Evolutionary conservation across 768 basidiomycete species (phyloP).

Genomic region (Rhodotorula babjevae): DNA sequence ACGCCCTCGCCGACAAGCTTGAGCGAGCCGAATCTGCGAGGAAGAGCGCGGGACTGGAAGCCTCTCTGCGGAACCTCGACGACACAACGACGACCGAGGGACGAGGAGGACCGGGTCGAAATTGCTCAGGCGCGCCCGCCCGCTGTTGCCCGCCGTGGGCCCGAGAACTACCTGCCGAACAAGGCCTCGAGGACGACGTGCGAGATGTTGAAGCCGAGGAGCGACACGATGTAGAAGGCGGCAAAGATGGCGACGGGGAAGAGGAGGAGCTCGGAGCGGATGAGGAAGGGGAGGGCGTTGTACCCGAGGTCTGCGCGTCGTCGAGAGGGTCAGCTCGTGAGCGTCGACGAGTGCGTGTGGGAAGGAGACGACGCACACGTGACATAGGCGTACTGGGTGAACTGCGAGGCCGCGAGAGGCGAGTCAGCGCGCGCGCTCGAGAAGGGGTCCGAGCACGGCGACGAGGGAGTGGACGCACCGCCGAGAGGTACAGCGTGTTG

Average conservation of each 20-base stretch:
- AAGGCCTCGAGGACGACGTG: slow-evolving; percentile 73
- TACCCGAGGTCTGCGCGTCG: slow-evolving; percentile 31
- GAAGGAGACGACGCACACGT: slow-evolving; percentile 46
- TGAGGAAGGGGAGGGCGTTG: slow-evolving; percentile 81
- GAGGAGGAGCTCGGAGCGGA: slow-evolving; percentile 83
- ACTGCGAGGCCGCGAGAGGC: slow-evolving; percentile 46
- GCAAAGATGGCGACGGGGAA: slow-evolving; percentile 83
- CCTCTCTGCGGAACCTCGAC: too few species aligned
- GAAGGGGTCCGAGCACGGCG: too few species aligned
- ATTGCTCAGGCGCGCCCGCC: too few species aligned
- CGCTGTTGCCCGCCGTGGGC: too few species aligned
- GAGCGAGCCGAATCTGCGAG: too few species aligned
- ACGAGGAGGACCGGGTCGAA: too few species aligned
- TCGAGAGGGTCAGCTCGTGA: not conserved
- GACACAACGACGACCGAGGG: too few species aligned
- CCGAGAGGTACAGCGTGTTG: slow-evolving; percentile 84
- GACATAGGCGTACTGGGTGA: slow-evolving; percentile 87
- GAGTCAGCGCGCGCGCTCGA: not conserved
- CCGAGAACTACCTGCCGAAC: slow-evolving; percentile 55
- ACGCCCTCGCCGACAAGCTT: too few species aligned
- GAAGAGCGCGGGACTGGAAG: too few species aligned
- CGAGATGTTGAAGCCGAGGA: slow-evolving; percentile 87
- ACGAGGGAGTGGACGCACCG: not conserved
- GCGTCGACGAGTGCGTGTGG: not conserved
- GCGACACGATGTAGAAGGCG: slow-evolving; percentile 73